Evolutionary conservation across 169 alveolate species (phyloP), one percentile per base, ranked within the genome.

Genomic region (Cryptosporidium felis): DNA sequence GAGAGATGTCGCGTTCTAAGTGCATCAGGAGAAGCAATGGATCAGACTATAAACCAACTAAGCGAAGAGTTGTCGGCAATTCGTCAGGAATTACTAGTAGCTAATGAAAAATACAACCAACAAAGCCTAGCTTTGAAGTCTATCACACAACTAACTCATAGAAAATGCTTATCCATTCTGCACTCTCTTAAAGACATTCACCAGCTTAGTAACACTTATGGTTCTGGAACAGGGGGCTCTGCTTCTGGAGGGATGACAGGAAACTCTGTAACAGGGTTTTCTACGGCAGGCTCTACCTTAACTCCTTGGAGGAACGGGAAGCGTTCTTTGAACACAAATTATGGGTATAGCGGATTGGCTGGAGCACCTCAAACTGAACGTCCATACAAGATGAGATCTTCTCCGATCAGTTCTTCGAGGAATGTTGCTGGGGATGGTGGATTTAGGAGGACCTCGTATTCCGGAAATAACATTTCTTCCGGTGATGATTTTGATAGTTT

Each of bases 11-110:
- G 85, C 34, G 85, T 74, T 36, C 38, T 74, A 23, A 53, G 49
- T 74, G 74, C 67, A 30, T 53, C 85, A 2, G 85, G 65, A 34
- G 85, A 74, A 28, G 67, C 85, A 16, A 74, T 74, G 85, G 85
- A 74, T 9, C 85, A 74, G 30, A 74, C 65, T 1, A 53, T 74
- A 21, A n/a, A 8, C 23, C 65, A 74, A 56, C 56, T 74, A 18
- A 74, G 67, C 41, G 74, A 74, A 21, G 85, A 74, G 14, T 53
- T 74, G 53, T 74, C 85, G 12, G 14, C 67, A 1, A 44, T 41
- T 18, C 65, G 67, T 16, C 85, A 74, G 21, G 85, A 74, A 61
- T 41, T 74, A 5, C 61, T 56, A 2, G 12, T 36, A 8, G 40
- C 34, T 30, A 74, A 38, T 40, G 85, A 74, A 53, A 49, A 53